Base-by-base conservation (phyloP, 1,284 basidiomycete species). In the Agaricales sp. region DNA sequence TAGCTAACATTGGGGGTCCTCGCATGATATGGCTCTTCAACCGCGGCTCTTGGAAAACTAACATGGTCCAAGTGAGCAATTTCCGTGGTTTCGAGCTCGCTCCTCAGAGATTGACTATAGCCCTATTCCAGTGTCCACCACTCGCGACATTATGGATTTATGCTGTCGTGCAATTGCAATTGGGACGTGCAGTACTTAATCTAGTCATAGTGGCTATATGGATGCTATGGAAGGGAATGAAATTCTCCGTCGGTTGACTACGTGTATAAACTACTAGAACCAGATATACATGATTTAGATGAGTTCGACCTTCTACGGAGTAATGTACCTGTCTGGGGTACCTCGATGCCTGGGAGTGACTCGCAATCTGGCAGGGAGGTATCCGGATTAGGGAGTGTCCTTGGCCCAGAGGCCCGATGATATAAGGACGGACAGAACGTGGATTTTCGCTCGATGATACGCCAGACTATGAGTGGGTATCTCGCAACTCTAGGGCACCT, bases 381-480 rank as follows among this genome's bases (percentile, higher is more conserved):
- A 22, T 8, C 11, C 39, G 6, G 18, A 43, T 12, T 44, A 26
- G 48, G 22, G 16, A 46, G 16, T 16, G 18, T 13, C 35, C 20
- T 23, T 22, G 48, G 38, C 44, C 25, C 24, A 24, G 23, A 24
- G 14, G 13, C 23, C 35, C 25, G 24, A 38, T 26, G 25, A 20
- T 13, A 39, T 22, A 21, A 14, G 21, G 48, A 8, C 21, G 21
- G 14, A 45, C 11, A 18, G 26, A 19, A 12, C 45, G 65, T 61
- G 50, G n/a, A 64, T 81, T 46, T 81, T 54, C 75, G 86, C 85
- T 86, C 82, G 80, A 84, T 71, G 63, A 89, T 89, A 88, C 86
- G 81, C 86, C 83, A 68, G 58, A 55, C 60, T 58, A 63, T 75
- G 75, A 77, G 75, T 68, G 75, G 73, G 67, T 65, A 59, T 59